Evolutionary conservation across 176 grass and related monocot genomes (phyloP).

Genomic region (Cocos nucifera): DNA sequence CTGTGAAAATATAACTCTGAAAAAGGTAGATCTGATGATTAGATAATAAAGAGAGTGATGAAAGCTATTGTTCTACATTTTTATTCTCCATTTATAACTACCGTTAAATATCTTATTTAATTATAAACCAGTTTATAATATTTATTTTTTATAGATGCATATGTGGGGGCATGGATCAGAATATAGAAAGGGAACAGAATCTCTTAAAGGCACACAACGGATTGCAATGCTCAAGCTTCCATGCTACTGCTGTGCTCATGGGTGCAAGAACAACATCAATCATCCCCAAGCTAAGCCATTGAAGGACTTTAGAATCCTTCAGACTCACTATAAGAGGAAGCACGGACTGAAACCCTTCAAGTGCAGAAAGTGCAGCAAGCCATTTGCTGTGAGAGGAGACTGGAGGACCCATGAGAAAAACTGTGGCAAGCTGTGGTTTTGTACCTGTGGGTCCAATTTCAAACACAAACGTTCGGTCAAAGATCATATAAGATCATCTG

Average conservation of each 20-base stretch:
- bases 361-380: slow-evolving; percentile 84
- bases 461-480: slow-evolving; percentile 95
- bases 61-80: no score
- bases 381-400: slow-evolving; percentile 95
- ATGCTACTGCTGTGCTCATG: slow-evolving; percentile 82
- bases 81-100: neutral
- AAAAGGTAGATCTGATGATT: no score
- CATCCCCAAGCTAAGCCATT: slow-evolving; percentile 70
- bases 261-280: slow-evolving; percentile 76
- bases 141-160: slow-evolving; percentile 55
- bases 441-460: slow-evolving; percentile 89
- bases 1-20: no score
- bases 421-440: slow-evolving; percentile 90
- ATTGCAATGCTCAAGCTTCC: slow-evolving; percentile 83
- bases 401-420: slow-evolving; percentile 99
- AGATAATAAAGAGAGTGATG: no score
- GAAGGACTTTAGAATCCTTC: slow-evolving; percentile 94
- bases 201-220: slow-evolving; percentile 65
- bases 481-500: slow-evolving; percentile 81
- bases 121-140: no score
- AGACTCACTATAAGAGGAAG: slow-evolving; percentile 98
- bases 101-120: no score
- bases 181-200: slow-evolving; percentile 88
- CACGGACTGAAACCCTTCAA: slow-evolving; percentile 71
- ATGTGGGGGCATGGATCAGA: slow-evolving; percentile 98